phyloP scores from a whole-genome alignment of 1,139 yeast genomes.

The Magnusiomyces magnusii region DNA sequence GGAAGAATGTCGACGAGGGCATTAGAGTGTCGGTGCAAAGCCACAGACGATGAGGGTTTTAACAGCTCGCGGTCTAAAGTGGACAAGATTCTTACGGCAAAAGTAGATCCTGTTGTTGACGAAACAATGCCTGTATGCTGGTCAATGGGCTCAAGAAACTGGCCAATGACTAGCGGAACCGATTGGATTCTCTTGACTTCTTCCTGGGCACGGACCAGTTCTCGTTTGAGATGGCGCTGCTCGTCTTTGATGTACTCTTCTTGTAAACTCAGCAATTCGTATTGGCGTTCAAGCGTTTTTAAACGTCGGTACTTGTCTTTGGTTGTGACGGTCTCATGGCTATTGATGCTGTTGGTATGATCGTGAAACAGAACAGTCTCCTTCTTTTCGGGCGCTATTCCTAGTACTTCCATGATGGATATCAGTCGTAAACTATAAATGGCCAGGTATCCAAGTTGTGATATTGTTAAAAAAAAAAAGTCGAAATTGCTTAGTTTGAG shows the following conservation, averaged over 20 bases:
- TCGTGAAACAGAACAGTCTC: not conserved
- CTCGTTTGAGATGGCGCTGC: constrained; percentile 92
- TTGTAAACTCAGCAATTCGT: constrained; percentile 74
- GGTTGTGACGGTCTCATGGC: not conserved
- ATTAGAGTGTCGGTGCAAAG: constrained; percentile 96
- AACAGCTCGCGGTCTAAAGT: constrained; percentile 91
- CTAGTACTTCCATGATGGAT: constrained; percentile 66
- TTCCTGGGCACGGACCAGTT: constrained; percentile 93
- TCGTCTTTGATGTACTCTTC: constrained; percentile 98
- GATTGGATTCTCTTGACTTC: constrained; percentile 97
- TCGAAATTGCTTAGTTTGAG: no score
- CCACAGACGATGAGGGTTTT: constrained; percentile 93
- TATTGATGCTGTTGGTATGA: constrained; percentile 17
- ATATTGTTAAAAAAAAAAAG: no score
- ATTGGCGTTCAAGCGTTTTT: constrained; percentile 82
- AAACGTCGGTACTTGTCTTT: constrained; percentile 50
- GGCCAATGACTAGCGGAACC: constrained; percentile 97
- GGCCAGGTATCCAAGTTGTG: no score
- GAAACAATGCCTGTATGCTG: constrained; percentile 95
- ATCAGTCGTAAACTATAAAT: no score
- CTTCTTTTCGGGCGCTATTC: constrained; percentile 36
- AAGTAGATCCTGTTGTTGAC: constrained; percentile 95
- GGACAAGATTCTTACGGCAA: constrained; percentile 89
- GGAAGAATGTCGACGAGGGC: constrained; percentile 96
- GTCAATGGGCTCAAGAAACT: constrained; percentile 95